Conservation (phyloP, 192 early-diverging fungal species). For the Podila epicladia region DNA sequence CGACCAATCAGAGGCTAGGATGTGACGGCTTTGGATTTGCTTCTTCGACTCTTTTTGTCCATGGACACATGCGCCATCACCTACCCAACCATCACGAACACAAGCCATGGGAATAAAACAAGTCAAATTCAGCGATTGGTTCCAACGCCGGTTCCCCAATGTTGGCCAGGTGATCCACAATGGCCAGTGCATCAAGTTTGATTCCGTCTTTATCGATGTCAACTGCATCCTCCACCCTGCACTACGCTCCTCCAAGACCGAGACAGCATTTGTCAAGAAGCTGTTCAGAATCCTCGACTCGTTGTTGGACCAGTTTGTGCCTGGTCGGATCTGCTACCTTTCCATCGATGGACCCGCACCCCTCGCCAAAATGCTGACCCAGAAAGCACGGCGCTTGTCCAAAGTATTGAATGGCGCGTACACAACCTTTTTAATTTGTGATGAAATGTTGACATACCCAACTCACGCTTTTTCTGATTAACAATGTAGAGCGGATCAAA, state of each 20-base stretch:
- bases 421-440: neutral
- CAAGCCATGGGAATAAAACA: slow-evolving; percentile 52
- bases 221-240: slow-evolving; percentile 47
- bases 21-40: too few relatives aligned
- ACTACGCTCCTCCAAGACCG: slow-evolving; percentile 37
- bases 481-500: slow-evolving; percentile 10
- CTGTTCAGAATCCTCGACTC: slow-evolving; percentile 36
- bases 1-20: too few relatives aligned
- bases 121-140: slow-evolving; percentile 51
- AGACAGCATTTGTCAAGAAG: slow-evolving; percentile 41
- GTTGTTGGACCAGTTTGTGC: slow-evolving; percentile 30
- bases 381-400: slow-evolving; percentile 36
- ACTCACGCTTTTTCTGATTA: neutral
- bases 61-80: neutral
- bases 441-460: neutral
- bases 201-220: slow-evolving; percentile 52
- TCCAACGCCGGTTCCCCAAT: slow-evolving; percentile 24
- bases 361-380: slow-evolving; percentile 37
- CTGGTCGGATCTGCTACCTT: slow-evolving; percentile 41
- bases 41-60: too few relatives aligned
- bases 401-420: slow-evolving; percentile 9
- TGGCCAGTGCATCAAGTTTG: slow-evolving; percentile 27
- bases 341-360: slow-evolving; percentile 51
- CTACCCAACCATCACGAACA: neutral
- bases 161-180: slow-evolving; percentile 2